Evolutionary conservation across 1,284 basidiomycete species (phyloP).

Genomic region (Rhodotorula sp.): DNA sequence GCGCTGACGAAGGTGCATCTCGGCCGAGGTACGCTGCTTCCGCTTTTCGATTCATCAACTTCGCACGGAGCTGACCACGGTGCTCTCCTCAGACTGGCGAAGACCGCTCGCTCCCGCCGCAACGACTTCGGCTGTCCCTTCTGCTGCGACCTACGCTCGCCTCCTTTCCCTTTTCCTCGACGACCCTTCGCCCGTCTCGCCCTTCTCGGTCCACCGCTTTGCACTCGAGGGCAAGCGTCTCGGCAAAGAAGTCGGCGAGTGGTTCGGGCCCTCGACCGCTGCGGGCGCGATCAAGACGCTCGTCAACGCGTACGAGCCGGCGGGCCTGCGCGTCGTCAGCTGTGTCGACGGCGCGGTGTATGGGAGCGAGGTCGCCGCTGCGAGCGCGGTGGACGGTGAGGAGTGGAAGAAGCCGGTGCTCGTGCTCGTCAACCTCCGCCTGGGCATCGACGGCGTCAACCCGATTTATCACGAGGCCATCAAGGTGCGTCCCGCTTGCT

Average conservation of each 20-base stretch:
- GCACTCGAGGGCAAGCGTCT: slow-evolving; percentile 84
- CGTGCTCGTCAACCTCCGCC: slow-evolving; percentile 78
- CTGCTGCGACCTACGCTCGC: slow-evolving; percentile 68
- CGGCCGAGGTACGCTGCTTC: slow-evolving; percentile 69
- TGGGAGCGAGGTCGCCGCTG: slow-evolving; percentile 79
- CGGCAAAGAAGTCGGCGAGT: slow-evolving; percentile 92
- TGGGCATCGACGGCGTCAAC: slow-evolving; percentile 91
- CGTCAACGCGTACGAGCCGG: slow-evolving; percentile 75
- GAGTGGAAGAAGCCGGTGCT: slow-evolving; percentile 83
- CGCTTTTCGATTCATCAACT: too few relatives aligned
- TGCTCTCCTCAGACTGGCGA: slow-evolving; percentile 68
- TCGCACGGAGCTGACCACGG: not conserved
- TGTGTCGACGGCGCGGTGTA: slow-evolving; percentile 82
- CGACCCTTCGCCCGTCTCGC: slow-evolving; percentile 79
- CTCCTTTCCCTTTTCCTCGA: slow-evolving; percentile 95
- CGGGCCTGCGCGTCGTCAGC: slow-evolving; percentile 76
- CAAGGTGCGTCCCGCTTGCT: slow-evolving; percentile 63
- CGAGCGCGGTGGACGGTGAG: slow-evolving; percentile 48
- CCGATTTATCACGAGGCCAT: slow-evolving; percentile 91
- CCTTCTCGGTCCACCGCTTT: slow-evolving; percentile 96
- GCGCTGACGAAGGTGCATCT: slow-evolving; percentile 79
- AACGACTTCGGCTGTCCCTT: not conserved
- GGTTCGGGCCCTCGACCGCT: slow-evolving; percentile 97
- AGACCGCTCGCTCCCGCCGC: slow-evolving; percentile 57
- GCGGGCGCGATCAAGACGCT: slow-evolving; percentile 91